A percentile compares a stretch with the other conserved stretches of the same genome.
Conservation (phyloP, 148 eudicot genomes). For the Arbutus unedo region DNA sequence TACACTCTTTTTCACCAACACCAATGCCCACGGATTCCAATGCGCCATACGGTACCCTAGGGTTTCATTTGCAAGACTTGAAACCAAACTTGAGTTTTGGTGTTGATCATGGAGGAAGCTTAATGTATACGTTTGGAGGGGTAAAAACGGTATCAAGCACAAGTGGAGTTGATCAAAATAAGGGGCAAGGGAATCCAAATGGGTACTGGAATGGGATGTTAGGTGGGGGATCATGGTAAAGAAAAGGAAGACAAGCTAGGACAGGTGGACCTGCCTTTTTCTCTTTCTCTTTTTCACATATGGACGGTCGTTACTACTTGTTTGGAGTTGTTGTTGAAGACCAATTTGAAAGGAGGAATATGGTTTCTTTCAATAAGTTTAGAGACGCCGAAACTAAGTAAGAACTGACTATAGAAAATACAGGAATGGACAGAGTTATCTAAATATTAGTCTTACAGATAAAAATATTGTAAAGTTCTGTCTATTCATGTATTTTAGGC, state of each 20-base stretch:
- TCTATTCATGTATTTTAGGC: not conserved
- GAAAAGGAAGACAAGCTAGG: not conserved
- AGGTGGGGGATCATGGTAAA: constrained; percentile 30
- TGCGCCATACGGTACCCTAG: constrained; percentile 33
- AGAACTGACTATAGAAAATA: not conserved
- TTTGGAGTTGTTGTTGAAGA: constrained; percentile 9
- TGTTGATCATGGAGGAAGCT: constrained; percentile 30
- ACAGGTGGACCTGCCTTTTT: not conserved
- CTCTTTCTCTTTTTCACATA: not conserved
- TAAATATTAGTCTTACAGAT: not conserved
- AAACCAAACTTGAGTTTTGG: constrained; percentile 45
- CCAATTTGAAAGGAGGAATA: constrained; percentile 1
- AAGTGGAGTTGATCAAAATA: constrained; percentile 38
- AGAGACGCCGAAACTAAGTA: not conserved
- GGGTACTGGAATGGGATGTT: constrained; percentile 36
- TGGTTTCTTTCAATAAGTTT: not conserved
- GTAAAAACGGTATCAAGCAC: constrained; percentile 34
- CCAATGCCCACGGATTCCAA: constrained; percentile 31
- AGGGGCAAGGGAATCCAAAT: constrained; percentile 32
- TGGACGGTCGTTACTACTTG: not conserved
- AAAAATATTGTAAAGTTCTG: not conserved
- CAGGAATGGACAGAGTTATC: not conserved
- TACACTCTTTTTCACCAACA: constrained; percentile 37
- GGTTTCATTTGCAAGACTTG: constrained; percentile 58
- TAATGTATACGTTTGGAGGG: constrained; percentile 63